Evolutionary conservation across 2,329 filamentous ascomycete species (phyloP), one percentile per base, ranked within the genome.

Genomic region (Aspergillus japonicus): DNA sequence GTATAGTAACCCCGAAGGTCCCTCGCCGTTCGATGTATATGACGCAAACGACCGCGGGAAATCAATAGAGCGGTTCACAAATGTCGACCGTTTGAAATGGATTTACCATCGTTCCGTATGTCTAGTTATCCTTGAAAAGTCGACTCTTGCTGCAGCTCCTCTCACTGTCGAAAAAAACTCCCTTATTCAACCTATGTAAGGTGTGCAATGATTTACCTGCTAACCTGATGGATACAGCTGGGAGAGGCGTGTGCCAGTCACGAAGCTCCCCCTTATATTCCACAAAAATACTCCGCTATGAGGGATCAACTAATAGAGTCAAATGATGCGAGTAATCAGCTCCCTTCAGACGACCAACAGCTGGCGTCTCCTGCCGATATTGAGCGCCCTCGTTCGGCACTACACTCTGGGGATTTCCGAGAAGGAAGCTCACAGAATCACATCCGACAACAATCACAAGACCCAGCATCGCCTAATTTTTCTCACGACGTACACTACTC

Each of bases 11-110:
- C 59, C 62, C n/a, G 59, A 63, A 2, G 50, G 54, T 12, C 59
- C 48, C 14, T 60, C 66, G 42, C 58, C 64, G 10, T 58, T 65
- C 39, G 50, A 55, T 24, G 69, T 54, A 23, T 50, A 71, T 35
- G 68, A 69, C 62, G 68, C 70, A 16, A 73, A 72, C 60, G 87
- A 92, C 73, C 85, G 93, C 64, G 86, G 87, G 59, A 89, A 93
- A 74, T 80, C 96, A 68, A 97, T 98, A 59, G 86, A 92, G 75
- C 85, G 88, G 64, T 83, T 97, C 66, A 97, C 97, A 78, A 86
- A 85, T 73, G 87, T 87, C 33, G 87, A 92, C 75, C 89, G 86
- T 69, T 88, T 90, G 42, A 85, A 86, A 4, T 95, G 91, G 91
- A 80, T 88, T 44, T 84, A 87, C 29, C 86, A 82, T 71, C 83